Base-by-base conservation (phyloP, 148 eudicot genomes). In the Tetragonia tetragonoides region DNA sequence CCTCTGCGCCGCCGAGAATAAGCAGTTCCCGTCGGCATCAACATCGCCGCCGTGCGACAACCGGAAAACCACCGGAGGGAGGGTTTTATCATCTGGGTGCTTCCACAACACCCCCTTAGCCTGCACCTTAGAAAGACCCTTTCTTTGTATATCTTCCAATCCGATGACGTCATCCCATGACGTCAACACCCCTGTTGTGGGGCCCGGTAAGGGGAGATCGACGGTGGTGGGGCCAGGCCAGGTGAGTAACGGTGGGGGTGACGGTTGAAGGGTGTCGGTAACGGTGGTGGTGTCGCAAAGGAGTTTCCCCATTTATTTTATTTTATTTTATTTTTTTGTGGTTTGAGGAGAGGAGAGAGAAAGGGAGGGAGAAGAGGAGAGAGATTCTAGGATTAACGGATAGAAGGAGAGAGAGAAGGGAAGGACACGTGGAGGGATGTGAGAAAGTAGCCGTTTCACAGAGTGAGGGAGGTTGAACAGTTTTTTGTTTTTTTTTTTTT, bases 11-110 rank as follows among this genome's bases (percentile, higher is more conserved):
- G 98, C 91, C 81, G 95, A 88, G 81, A 90, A 90, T 0, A 92
- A 74, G 38, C 98, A 94, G 80, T 94, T 94, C 3, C 98, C 98
- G 86, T 94, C 98, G 3, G 93, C 83, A 56, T 89, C 95, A 37
- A 94, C 98, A 21, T 92, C 91, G 3, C 98, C 98, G 40, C 95
- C 98, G 83, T 92, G 98, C 46, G 82, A 79, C 41, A 92, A 78
- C 74, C 89, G 73, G 84, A 94, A 92, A 1, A 94, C 91, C 38
- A 88, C 76, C 24, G 84, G 60, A n/a, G 82, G 65, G 0, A 37
- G 53, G 9, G 73, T 38, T 9, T 75, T 59, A 42, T 88, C 87
- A 8, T 80, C 78, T 1, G 90, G 89, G 72, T 87, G 92, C 81
- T 87, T 92, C 98, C 98, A 94, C 14, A 94, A 62, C 0, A 94